These are phyloP conservation scores for Myxozyma neglecta DNA, from an alignment of 805 yeast species.

Conservation along the genomic window DNA sequence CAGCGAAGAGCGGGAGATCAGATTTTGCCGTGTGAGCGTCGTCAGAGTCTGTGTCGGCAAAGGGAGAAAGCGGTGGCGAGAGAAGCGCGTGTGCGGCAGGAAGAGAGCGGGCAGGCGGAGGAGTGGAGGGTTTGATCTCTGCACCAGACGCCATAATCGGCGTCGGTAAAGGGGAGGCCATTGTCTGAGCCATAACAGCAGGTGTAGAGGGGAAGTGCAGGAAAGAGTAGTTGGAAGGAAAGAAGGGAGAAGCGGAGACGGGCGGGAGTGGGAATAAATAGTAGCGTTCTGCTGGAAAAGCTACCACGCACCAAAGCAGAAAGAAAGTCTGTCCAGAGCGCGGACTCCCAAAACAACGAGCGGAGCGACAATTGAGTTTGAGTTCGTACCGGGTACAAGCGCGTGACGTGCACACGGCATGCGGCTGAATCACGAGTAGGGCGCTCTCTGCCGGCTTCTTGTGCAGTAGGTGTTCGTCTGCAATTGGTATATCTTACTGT, in stretches of 20 bases:
- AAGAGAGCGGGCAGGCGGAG: not conserved
- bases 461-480: not conserved
- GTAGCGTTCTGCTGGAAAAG: not conserved
- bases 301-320: not conserved
- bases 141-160: conserved; percentile 16
- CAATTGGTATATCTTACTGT: not conserved
- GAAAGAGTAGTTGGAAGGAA: not conserved
- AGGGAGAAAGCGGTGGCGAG: conserved; percentile 31
- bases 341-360: not conserved
- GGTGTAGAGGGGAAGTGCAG: not conserved
- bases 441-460: not conserved
- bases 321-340: too few species aligned
- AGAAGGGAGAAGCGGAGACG: not conserved
- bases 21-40: not conserved
- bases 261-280: not conserved
- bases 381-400: conserved; percentile 9
- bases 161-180: conserved; percentile 26
- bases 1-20: conserved; percentile 4
- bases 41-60: conserved; percentile 5
- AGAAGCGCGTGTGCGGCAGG: conserved; percentile 8
- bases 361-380: not conserved
- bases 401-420: conserved; percentile 17
- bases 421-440: conserved; percentile 7
- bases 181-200: conserved; percentile 2
- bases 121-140: conserved; percentile 1